Evolutionary conservation across 2,329 filamentous ascomycete species (phyloP).

Genomic region (Stagonosporopsis rhizophila): DNA sequence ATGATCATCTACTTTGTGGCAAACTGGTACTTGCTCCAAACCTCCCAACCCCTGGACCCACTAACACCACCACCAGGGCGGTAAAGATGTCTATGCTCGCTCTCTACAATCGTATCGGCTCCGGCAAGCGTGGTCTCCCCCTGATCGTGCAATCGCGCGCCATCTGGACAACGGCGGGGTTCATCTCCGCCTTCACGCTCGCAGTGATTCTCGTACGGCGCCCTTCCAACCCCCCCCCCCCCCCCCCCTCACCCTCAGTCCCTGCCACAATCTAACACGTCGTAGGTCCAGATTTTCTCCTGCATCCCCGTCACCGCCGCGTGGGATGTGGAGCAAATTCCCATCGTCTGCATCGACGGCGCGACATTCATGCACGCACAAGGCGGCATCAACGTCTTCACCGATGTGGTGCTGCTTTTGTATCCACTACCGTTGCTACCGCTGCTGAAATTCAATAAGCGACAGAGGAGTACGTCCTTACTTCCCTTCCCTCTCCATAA

Average conservation of each 20-base stretch:
- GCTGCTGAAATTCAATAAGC: slow-evolving; percentile 34
- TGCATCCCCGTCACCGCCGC: slow-evolving; percentile 30
- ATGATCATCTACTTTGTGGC: slow-evolving; percentile 38
- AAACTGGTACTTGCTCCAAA: slow-evolving; percentile 29
- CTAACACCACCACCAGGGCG: slow-evolving; percentile 24
- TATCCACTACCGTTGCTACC: slow-evolving; percentile 35
- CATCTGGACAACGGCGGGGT: slow-evolving; percentile 30
- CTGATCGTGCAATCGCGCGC: slow-evolving; percentile 31
- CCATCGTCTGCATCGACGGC: slow-evolving; percentile 29
- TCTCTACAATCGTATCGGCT: slow-evolving; percentile 38
- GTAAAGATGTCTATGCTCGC: slow-evolving; percentile 43
- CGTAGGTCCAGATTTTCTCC: slow-evolving; percentile 29
- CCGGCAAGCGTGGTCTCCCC: slow-evolving; percentile 32
- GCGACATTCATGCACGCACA: slow-evolving; percentile 31
- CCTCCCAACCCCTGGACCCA: too few species aligned
- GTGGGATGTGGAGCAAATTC: slow-evolving; percentile 28
- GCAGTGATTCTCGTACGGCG: slow-evolving; percentile 31
- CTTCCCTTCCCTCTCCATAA: not conserved
- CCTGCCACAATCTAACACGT: not conserved
- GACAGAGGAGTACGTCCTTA: slow-evolving; percentile 31
- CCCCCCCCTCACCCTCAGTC: too few species aligned
- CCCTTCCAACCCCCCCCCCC: too few species aligned
- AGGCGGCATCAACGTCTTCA: slow-evolving; percentile 34
- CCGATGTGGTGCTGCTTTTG: slow-evolving; percentile 32
- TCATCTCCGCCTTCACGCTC: slow-evolving; percentile 31